Percentiles rank a stretch among this genome's conserved stretches.
These are phyloP conservation scores for Coemansia sp. DNA, from an alignment of 192 early-diverging fungal genomes.

Conservation along the genomic window DNA sequence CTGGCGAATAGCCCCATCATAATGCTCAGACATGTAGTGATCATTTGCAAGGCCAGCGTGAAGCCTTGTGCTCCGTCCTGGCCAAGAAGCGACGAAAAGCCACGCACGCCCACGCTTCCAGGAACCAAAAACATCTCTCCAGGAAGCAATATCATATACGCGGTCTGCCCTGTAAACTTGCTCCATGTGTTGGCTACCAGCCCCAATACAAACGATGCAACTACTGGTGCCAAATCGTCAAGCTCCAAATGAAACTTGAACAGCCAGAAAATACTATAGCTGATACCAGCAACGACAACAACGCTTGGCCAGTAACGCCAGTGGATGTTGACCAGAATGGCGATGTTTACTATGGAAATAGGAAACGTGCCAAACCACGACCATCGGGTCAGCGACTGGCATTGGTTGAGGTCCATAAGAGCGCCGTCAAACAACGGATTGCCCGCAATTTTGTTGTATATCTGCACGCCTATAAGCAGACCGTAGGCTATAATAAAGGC, in stretches of 20 bases:
- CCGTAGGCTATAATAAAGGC: slow-evolving; percentile 75
- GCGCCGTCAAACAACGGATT: slow-evolving; percentile 16
- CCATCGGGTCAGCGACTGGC: slow-evolving; percentile 31
- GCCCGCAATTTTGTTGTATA: slow-evolving; percentile 60
- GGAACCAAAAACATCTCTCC: slow-evolving; percentile 82
- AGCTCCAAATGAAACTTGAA: slow-evolving; percentile 58
- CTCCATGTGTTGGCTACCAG: slow-evolving; percentile 75
- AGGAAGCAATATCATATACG: slow-evolving; percentile 73
- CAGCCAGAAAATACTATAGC: slow-evolving; percentile 64
- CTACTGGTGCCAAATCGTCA: slow-evolving; percentile 59
- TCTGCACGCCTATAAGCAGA: slow-evolving; percentile 58
- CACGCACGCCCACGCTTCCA: slow-evolving; percentile 72
- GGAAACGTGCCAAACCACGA: slow-evolving; percentile 61
- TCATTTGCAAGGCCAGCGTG: slow-evolving; percentile 56
- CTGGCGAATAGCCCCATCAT: slow-evolving; percentile 68
- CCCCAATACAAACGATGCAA: slow-evolving; percentile 75
- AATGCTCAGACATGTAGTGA: slow-evolving; percentile 63
- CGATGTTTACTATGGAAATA: slow-evolving; percentile 52
- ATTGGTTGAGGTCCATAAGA: slow-evolving; percentile 52
- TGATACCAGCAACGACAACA: slow-evolving; percentile 61
- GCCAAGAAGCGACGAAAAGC: slow-evolving; percentile 60
- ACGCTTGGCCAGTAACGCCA: slow-evolving; percentile 68
- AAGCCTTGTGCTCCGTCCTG: slow-evolving; percentile 51
- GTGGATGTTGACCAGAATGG: slow-evolving; percentile 59
- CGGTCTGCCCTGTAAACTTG: slow-evolving; percentile 64